A percentile compares a stretch with the other conserved stretches of the same genome.
Evolutionary conservation across 2,329 filamentous ascomycete genomes (phyloP).

Genomic region (Chaetomiaceae sp.): DNA sequence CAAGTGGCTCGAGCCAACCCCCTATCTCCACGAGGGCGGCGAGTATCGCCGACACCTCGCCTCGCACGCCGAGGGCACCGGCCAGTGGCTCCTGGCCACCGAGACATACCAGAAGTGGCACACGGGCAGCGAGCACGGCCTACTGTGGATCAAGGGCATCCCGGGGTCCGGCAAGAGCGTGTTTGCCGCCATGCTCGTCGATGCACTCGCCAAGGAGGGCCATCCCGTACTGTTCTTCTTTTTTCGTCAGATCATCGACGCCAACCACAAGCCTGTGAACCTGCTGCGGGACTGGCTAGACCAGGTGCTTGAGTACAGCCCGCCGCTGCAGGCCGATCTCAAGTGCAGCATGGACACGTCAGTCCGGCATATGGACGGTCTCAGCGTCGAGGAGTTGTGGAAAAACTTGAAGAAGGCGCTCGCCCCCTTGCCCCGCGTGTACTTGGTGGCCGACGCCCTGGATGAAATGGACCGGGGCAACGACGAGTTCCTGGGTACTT

Average conservation of each 20-base stretch:
- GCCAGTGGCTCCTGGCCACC: slow-evolving; percentile 24
- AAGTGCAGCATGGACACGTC: slow-evolving; percentile 15
- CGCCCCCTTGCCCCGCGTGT: slow-evolving; percentile 27
- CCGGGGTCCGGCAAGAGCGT: slow-evolving; percentile 38
- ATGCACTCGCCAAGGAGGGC: slow-evolving; percentile 19
- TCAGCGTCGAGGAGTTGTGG: slow-evolving; percentile 30
- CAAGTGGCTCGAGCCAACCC: slow-evolving; percentile 29
- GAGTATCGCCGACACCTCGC: slow-evolving; percentile 27
- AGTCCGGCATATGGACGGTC: slow-evolving; percentile 11
- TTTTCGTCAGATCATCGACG: slow-evolving; percentile 36
- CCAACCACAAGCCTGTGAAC: slow-evolving; percentile 30
- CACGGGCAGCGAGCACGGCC: slow-evolving; percentile 15
- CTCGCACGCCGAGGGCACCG: slow-evolving; percentile 24
- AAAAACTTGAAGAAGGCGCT: slow-evolving; percentile 27
- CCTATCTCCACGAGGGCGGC: slow-evolving; percentile 22
- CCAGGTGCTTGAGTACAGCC: slow-evolving; percentile 31
- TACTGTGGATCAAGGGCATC: slow-evolving; percentile 35
- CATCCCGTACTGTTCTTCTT: slow-evolving; percentile 36
- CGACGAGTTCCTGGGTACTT: slow-evolving; percentile 27
- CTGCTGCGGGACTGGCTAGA: slow-evolving; percentile 34
- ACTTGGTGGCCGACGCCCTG: slow-evolving; percentile 40
- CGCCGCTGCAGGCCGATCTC: slow-evolving; percentile 27
- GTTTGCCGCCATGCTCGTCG: slow-evolving; percentile 28
- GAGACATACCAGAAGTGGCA: slow-evolving; percentile 24
- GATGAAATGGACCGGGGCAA: slow-evolving; percentile 43